A percentile compares a stretch with the other conserved stretches of the same genome.
Conservation (phyloP, 2,329 filamentous ascomycete genomes). For the Fusarium avenaceum region DNA sequence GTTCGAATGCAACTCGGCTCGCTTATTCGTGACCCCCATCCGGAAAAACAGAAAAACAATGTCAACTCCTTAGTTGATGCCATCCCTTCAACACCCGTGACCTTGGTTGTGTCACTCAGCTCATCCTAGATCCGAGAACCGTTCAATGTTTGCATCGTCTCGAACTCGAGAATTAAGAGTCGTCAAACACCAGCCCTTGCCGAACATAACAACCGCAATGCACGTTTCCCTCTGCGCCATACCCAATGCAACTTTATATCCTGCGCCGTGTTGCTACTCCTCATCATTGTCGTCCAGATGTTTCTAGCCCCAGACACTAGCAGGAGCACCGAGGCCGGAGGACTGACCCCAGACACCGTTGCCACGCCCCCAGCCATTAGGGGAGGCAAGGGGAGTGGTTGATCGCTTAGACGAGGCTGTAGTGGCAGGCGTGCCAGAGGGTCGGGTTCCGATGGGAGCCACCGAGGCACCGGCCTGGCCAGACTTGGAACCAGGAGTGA, state of each 20-base stretch:
- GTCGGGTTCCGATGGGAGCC: conserved; percentile 93
- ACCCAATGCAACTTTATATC: conserved; percentile 47
- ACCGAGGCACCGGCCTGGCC: conserved; percentile 74
- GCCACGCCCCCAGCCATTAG: conserved; percentile 83
- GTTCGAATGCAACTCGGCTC: conserved; percentile 48
- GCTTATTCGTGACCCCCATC: conserved; percentile 40
- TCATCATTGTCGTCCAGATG: not conserved
- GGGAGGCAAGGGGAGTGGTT: conserved; percentile 92
- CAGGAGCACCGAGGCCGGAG: conserved; percentile 85
- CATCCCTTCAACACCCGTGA: conserved; percentile 41
- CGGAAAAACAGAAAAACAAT: conserved; percentile 43
- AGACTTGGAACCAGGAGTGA: conserved; percentile 66
- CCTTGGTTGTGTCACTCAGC: conserved; percentile 37
- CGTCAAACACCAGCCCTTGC: conserved; percentile 18
- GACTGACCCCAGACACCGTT: conserved; percentile 89
- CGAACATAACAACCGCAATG: conserved; percentile 43
- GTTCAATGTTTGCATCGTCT: conserved; percentile 27
- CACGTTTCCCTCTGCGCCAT: conserved; percentile 48
- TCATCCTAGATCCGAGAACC: conserved; percentile 41
- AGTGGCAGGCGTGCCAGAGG: conserved; percentile 69
- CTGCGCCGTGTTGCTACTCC: conserved; percentile 23
- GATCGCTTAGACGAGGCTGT: conserved; percentile 77
- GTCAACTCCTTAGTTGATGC: conserved; percentile 50
- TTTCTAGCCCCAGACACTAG: conserved; percentile 89
- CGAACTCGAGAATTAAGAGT: conserved; percentile 22